phyloP scores from a whole-genome alignment of 208 protist species.

The Acanthamoeba castellanii region DNA sequence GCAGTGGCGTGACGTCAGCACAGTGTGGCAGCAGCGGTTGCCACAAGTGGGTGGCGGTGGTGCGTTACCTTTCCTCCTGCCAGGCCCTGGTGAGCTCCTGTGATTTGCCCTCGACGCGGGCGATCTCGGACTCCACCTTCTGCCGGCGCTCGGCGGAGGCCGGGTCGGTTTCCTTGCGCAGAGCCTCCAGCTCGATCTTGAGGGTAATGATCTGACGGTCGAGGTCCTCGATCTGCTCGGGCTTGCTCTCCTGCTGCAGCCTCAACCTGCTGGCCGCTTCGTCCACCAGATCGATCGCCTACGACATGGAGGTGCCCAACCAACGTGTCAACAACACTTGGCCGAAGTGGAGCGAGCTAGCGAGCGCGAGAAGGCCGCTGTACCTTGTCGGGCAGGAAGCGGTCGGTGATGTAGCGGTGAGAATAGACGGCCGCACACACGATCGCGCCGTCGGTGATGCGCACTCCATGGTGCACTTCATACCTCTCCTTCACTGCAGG shows the following conservation, averaged over 20 bases:
- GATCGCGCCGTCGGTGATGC: constrained; percentile 91
- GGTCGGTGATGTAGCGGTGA: constrained; percentile 96
- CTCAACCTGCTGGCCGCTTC: constrained; percentile 95
- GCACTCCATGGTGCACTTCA: constrained; percentile 92
- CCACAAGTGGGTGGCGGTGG: too few relatives aligned
- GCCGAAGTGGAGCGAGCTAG: too few relatives aligned
- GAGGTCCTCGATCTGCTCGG: constrained; percentile 96
- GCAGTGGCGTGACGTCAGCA: constrained; percentile 84
- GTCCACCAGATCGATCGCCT: constrained; percentile 98
- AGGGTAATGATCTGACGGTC: constrained; percentile 90
- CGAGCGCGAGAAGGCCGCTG: too few relatives aligned
- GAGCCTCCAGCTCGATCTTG: constrained; percentile 83
- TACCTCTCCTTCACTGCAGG: constrained; percentile 86
- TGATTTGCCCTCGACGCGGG: constrained; percentile 82
- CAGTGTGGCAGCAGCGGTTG: constrained; percentile 87
- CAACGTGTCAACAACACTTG: too few relatives aligned
- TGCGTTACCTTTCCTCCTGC: constrained; percentile 87
- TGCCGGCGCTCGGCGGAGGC: constrained; percentile 88
- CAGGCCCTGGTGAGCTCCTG: constrained; percentile 90
- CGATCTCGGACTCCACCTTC: constrained; percentile 74
- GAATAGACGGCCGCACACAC: constrained; percentile 87
- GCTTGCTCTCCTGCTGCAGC: constrained; percentile 96
- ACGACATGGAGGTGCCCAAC: constrained; percentile 82
- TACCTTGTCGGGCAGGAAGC: constrained; percentile 98
- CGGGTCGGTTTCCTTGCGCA: constrained; percentile 75